These are phyloP conservation scores for Lactifluus echinatus DNA, from an alignment of 768 basidiomycete species.

Conservation along the genomic window DNA sequence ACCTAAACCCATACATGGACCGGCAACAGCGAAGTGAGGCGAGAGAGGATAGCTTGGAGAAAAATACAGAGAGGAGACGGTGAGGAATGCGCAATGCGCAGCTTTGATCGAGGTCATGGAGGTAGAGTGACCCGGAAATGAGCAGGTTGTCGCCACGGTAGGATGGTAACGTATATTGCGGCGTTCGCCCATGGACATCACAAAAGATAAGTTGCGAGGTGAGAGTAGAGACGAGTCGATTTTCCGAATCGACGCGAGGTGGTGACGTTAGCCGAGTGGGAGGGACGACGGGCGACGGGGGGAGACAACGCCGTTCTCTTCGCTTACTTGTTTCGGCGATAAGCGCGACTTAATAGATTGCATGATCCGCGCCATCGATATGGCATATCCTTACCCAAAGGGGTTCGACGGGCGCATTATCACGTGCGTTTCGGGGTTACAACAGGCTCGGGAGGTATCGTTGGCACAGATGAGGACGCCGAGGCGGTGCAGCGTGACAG, in stretches of 20 bases:
- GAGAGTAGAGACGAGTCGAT: too few species aligned
- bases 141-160: background rate
- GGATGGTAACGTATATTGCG: background rate
- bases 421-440: slow-evolving; percentile 15
- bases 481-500: slow-evolving; percentile 2
- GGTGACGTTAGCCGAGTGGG: background rate
- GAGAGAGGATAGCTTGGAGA: background rate
- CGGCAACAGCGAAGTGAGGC: background rate
- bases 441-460: slow-evolving; percentile 1
- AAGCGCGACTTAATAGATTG: slow-evolving; percentile 10
- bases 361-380: slow-evolving; percentile 18
- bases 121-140: background rate
- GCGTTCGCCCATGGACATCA: background rate
- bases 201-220: background rate
- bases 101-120: background rate
- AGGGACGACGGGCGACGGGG: background rate
- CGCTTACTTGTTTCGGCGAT: background rate
- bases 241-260: too few species aligned
- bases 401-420: slow-evolving; percentile 2
- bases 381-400: slow-evolving; percentile 6
- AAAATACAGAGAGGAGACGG: background rate
- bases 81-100: background rate
- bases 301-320: background rate
- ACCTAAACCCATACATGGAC: slow-evolving; percentile 3
- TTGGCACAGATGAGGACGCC: background rate